Percentiles rank a stretch among this genome's conserved stretches.
Conservation (phyloP, 2,329 filamentous ascomycete species). For the Epichloe sp. region DNA sequence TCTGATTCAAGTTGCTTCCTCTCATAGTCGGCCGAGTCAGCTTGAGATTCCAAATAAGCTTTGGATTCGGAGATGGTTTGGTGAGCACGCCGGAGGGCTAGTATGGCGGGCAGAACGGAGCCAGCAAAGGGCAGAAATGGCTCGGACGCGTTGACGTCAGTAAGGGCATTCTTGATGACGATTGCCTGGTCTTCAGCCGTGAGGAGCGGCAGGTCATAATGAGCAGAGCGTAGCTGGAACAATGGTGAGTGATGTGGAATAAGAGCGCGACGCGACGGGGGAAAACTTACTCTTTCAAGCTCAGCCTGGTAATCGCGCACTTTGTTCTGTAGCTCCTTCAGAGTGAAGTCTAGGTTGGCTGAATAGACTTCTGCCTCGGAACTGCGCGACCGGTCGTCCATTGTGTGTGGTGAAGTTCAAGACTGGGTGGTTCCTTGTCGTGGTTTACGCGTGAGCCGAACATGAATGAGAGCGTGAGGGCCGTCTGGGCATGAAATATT, state of each 20-base stretch:
- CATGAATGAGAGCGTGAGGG: not conserved
- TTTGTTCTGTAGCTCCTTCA: conserved; percentile 50
- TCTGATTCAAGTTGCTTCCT: conserved; percentile 37
- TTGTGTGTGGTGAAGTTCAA: conserved; percentile 5
- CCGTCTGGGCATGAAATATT: not conserved
- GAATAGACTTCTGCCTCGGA: conserved; percentile 18
- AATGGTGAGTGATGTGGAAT: not conserved
- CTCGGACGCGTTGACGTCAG: conserved; percentile 44
- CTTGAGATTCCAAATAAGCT: conserved; percentile 37
- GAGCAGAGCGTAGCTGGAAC: conserved; percentile 16
- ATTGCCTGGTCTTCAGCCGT: conserved; percentile 18
- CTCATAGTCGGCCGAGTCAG: conserved; percentile 27
- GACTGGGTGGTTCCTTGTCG: not conserved
- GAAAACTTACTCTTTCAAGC: conserved; percentile 29
- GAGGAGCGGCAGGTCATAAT: conserved; percentile 11
- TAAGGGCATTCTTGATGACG: conserved; percentile 52
- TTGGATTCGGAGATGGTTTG: conserved; percentile 52
- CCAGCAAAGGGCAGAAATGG: conserved; percentile 53
- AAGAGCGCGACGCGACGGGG: not conserved
- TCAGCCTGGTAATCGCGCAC: conserved; percentile 40
- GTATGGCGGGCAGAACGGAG: conserved; percentile 56
- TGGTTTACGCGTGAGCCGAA: not conserved
- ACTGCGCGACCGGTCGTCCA: conserved; percentile 14
- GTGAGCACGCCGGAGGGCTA: conserved; percentile 57
- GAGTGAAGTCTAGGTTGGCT: conserved; percentile 50